Conservation (phyloP, 176 grass and related monocot genomes). For the Pontederia paniculata region DNA sequence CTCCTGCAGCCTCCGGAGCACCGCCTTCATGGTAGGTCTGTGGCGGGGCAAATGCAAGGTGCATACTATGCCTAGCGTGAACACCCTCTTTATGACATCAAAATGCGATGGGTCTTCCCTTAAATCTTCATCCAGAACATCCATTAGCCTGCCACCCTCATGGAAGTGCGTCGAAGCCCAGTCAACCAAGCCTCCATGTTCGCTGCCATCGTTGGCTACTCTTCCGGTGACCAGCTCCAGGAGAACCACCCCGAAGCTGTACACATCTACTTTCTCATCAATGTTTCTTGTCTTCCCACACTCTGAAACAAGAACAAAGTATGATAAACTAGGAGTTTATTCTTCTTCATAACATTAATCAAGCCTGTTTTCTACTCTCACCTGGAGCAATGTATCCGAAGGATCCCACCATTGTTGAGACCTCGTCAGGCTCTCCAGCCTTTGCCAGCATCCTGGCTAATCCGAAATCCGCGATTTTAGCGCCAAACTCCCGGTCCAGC, state of each 20-base stretch:
- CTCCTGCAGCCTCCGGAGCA: not conserved
- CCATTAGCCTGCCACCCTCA: not conserved
- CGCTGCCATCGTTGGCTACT: constrained; percentile 26
- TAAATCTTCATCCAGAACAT: constrained; percentile 32
- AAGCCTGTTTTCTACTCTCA: not conserved
- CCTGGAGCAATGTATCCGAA: constrained; percentile 83
- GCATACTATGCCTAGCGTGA: constrained; percentile 20
- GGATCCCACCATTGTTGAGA: constrained; percentile 33
- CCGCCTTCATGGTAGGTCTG: constrained; percentile 11
- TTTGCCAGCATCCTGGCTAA: constrained; percentile 39
- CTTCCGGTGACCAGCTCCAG: constrained; percentile 40
- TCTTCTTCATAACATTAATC: not conserved
- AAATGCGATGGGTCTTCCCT: constrained; percentile 3
- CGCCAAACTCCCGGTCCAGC: constrained; percentile 32
- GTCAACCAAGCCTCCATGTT: constrained; percentile 22
- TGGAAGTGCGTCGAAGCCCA: constrained; percentile 33
- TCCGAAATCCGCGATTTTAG: constrained; percentile 62
- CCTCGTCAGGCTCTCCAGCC: constrained; percentile 26
- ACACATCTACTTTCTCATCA: constrained; percentile 67
- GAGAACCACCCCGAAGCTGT: constrained; percentile 70
- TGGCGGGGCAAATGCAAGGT: constrained; percentile 12
- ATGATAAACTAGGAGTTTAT: not conserved
- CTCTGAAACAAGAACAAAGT: constrained; percentile 24
- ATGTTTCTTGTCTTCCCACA: constrained; percentile 21
- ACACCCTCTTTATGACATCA: not conserved